phyloP scores from a whole-genome alignment of 2,329 filamentous ascomycete genomes.

The Trichoderma guizhouense region DNA sequence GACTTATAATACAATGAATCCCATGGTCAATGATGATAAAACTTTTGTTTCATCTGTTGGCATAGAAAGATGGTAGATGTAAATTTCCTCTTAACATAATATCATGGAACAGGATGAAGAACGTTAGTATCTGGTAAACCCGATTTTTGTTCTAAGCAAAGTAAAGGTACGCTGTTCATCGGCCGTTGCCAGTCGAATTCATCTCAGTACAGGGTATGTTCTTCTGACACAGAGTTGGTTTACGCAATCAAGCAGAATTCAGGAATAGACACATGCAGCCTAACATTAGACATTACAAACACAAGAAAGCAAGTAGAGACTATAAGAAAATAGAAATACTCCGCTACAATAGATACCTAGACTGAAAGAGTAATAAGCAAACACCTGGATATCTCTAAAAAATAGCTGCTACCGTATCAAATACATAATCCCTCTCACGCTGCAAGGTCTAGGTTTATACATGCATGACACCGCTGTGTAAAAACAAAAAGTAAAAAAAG shows the following conservation, averaged over 20 bases:
- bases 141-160: too few relatives aligned
- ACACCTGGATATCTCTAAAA: constrained; percentile 10
- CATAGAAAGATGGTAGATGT: too few relatives aligned
- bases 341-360: not conserved
- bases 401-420: constrained; percentile 8
- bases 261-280: not conserved
- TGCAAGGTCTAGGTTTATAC: constrained; percentile 13
- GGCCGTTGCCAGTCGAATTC: too few relatives aligned
- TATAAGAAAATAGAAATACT: not conserved
- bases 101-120: too few relatives aligned
- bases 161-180: too few relatives aligned
- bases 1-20: too few relatives aligned
- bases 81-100: too few relatives aligned
- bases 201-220: not conserved
- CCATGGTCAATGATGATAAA: too few relatives aligned
- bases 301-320: not conserved
- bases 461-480: constrained; percentile 8
- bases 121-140: too few relatives aligned
- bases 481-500: not conserved
- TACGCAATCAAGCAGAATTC: not conserved
- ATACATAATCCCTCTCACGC: constrained; percentile 6
- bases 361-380: not conserved
- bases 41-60: too few relatives aligned
- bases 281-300: not conserved
- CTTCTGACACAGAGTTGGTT: not conserved